Evolutionary conservation across 1,284 basidiomycete species (phyloP).

Genomic region (Puccinia horiana): DNA sequence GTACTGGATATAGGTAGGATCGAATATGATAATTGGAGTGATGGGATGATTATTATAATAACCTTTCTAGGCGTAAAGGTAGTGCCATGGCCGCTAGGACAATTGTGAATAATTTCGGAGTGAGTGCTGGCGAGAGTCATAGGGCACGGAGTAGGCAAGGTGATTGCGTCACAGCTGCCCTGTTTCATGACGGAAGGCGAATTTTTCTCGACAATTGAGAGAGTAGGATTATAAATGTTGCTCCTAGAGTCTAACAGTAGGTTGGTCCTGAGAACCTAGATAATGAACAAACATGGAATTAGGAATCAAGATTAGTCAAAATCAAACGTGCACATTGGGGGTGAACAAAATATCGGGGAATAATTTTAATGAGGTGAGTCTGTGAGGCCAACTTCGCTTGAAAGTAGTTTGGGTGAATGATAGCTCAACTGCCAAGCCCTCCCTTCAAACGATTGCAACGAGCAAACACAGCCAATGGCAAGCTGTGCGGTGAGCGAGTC

Average conservation of each 20-base stretch:
- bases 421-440: background rate
- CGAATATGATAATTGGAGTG: no score
- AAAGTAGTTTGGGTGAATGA: background rate
- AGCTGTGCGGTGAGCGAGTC: background rate
- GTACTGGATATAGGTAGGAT: no score
- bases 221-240: no score
- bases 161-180: constrained; percentile 9
- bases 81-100: background rate
- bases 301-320: background rate
- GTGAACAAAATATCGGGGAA: background rate
- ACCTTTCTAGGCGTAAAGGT: background rate
- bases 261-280: background rate
- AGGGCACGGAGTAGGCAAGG: background rate
- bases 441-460: background rate
- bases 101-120: background rate
- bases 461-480: background rate
- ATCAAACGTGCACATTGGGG: background rate
- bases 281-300: background rate
- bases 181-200: background rate
- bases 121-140: constrained; percentile 5
- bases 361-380: no score
- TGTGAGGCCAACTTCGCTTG: background rate
- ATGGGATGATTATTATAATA: background rate
- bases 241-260: background rate
- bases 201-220: background rate